Evolutionary conservation across 2,329 filamentous ascomycete genomes (phyloP).

Genomic region (Sporothrix schenckii): DNA sequence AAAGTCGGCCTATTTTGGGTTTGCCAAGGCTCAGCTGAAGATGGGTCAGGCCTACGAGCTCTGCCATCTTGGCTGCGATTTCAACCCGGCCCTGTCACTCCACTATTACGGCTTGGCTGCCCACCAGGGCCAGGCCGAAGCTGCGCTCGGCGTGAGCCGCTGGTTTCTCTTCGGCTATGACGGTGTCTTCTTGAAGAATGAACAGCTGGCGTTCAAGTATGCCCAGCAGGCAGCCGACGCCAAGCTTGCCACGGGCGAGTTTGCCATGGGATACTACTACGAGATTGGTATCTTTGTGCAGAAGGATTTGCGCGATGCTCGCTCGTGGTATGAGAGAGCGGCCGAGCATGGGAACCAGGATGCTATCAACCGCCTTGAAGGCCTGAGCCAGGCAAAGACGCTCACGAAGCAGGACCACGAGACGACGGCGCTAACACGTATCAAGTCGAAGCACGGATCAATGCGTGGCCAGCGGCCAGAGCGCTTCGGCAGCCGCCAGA

Average conservation of each 20-base stretch:
- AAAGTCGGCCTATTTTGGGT: constrained; percentile 93
- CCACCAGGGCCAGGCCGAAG: constrained; percentile 88
- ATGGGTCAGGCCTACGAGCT: constrained; percentile 97
- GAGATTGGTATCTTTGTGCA: constrained; percentile 92
- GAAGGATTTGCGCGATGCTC: constrained; percentile 79
- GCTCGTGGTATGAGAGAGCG: constrained; percentile 87
- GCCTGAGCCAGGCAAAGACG: constrained; percentile 78
- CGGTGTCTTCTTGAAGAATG: constrained; percentile 90
- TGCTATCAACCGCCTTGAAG: constrained; percentile 78
- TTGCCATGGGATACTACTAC: constrained; percentile 95
- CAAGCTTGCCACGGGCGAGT: constrained; percentile 87
- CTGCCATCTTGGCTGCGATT: constrained; percentile 90
- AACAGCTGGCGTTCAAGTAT: constrained; percentile 88
- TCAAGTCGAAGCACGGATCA: constrained; percentile 78
- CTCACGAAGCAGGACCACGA: constrained; percentile 92
- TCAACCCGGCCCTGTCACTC: constrained; percentile 86
- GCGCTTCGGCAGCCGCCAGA: constrained; percentile 52
- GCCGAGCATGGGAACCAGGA: constrained; percentile 91
- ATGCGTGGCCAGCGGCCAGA: constrained; percentile 65
- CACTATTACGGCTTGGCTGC: constrained; percentile 96
- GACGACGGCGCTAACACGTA: constrained; percentile 82
- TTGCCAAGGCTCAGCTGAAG: constrained; percentile 94
- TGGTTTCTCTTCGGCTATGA: constrained; percentile 98
- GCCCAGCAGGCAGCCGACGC: constrained; percentile 81
- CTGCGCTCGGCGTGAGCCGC: constrained; percentile 93